Percentiles rank a stretch among this genome's conserved stretches.
These are phyloP conservation scores for Paecilomyces dactylethromorphus DNA, from an alignment of 2,329 filamentous ascomycete genomes.

Conservation along the genomic window DNA sequence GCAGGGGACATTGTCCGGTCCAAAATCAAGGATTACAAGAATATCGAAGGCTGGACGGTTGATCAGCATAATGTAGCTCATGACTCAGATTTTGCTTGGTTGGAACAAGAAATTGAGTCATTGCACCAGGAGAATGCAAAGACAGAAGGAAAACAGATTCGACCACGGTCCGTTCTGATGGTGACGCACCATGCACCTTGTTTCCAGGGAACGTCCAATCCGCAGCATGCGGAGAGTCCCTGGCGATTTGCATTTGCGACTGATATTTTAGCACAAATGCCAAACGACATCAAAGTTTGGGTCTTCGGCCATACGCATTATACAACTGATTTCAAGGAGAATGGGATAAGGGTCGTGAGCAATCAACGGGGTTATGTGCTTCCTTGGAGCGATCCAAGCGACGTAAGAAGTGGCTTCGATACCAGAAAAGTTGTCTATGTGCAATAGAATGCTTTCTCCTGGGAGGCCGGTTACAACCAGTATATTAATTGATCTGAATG, in stretches of 20 bases:
- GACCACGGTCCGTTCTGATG: constrained; percentile 32
- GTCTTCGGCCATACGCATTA: constrained; percentile 38
- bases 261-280: constrained; percentile 29
- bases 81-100: constrained; percentile 43
- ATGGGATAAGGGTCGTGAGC: constrained; percentile 26
- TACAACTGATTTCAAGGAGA: constrained; percentile 28
- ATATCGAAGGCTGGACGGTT: constrained; percentile 45
- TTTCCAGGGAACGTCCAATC: constrained; percentile 39
- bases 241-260: constrained; percentile 48
- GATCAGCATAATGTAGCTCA: constrained; percentile 44
- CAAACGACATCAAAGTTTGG: constrained; percentile 26
- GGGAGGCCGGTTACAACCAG: neutral
- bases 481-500: neutral
- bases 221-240: constrained; percentile 40
- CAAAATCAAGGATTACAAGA: constrained; percentile 47
- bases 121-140: neutral
- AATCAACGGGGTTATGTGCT: constrained; percentile 34
- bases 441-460: neutral
- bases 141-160: neutral
- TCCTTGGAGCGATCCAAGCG: neutral
- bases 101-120: constrained; percentile 30
- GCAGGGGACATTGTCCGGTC: constrained; percentile 31
- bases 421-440: neutral
- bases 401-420: neutral
- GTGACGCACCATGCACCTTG: constrained; percentile 49